Base-by-base conservation (phyloP, 2,329 filamentous ascomycete species). In the Clarireedia monteithiana region DNA sequence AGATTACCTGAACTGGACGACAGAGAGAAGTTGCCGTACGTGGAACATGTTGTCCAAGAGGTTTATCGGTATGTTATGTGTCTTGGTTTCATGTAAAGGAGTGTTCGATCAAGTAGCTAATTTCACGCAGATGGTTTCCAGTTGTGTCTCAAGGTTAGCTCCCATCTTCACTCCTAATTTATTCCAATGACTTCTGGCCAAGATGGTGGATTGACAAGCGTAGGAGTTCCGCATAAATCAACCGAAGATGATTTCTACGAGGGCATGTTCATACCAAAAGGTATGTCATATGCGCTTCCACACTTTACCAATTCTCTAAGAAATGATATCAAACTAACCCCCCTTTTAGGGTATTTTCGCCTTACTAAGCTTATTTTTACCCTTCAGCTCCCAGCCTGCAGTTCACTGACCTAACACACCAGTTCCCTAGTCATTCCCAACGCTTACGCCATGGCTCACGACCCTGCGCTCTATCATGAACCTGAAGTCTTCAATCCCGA, bases 221-320 rank as follows among this genome's bases (percentile, higher is more conserved):
- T 5, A 47, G 44, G 44, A 10, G 6, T 47, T 27, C 80, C 81
- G 1, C 81, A 84, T 65, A 73, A 70, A 46, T 73, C 77, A 14
- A 70, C 77, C 2, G 67, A 75, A 50, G 80, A 84, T 51, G 81
- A 84, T 55, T 70, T 75, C 14, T 84, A 83, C 63, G 70, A 77
- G 23, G 80, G 76, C 40, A 78, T 79, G 67, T 74, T 75, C 58
- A 81, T 84, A 50, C 80, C 79, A 9, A 76, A 75, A 24, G 20
- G 44, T 23, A 24, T 12, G 30, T 34, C 14, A 42, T 20, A 7
- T 42, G 15, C 39, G 9, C 17, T 15, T n/a, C 7, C 38, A 15
- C 38, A n/a, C 1, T 39, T 39, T 14, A 5, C 27, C 6, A 30
- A 30, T 30, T 10, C 30, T 34, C 5, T 12, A 34, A 34, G 10